phyloP scores from a whole-genome alignment of 352 stramenopile species.

The Phytophthora lateralis region DNA sequence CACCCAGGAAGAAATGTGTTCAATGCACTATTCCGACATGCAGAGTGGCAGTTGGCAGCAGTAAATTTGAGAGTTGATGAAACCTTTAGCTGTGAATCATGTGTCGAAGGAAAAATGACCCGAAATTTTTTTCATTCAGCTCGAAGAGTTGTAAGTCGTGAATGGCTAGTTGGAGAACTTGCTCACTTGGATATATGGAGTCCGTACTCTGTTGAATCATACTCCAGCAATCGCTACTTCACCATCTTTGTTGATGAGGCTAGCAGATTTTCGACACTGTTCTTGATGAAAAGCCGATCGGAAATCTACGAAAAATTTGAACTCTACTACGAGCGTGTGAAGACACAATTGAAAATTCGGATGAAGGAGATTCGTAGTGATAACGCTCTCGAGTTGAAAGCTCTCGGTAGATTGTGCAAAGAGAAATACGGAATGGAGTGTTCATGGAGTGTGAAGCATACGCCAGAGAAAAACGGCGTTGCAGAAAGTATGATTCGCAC shows the following conservation, averaged over 20 bases:
- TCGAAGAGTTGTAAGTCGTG: too few species aligned
- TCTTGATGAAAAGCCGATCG: not conserved
- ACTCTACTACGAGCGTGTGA: not conserved
- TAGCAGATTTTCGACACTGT: not conserved
- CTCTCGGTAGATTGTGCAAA: not conserved
- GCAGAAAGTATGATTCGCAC: not conserved
- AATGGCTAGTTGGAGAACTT: not conserved
- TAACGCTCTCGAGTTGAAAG: not conserved
- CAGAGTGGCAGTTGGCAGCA: not conserved
- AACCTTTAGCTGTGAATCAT: not conserved
- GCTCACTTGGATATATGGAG: not conserved
- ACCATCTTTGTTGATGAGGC: not conserved
- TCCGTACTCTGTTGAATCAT: not conserved
- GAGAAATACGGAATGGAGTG: not conserved
- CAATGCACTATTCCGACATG: not conserved
- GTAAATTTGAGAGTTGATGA: not conserved
- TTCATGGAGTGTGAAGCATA: not conserved
- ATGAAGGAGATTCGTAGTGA: not conserved
- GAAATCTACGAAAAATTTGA: not conserved
- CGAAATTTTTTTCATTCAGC: not conserved
- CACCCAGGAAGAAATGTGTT: not conserved
- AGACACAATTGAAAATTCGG: not conserved
- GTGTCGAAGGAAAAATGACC: not conserved
- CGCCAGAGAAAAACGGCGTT: not conserved
- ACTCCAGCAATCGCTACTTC: not conserved